Conservation (phyloP, 805 yeast species). For the Cyberlindnera meyerae region DNA sequence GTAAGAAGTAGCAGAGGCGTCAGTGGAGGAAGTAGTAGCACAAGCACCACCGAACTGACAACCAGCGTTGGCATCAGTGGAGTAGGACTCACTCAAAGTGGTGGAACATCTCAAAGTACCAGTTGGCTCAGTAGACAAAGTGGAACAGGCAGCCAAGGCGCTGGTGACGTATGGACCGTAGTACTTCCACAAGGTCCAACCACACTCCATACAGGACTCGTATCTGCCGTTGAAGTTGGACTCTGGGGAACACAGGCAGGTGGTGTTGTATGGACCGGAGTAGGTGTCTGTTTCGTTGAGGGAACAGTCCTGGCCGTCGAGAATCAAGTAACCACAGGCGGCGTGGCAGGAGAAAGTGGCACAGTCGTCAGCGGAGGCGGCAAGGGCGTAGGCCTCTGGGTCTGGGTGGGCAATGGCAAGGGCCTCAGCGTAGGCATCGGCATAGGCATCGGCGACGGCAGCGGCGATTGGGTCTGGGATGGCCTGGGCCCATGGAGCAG, state of each 20-base stretch:
- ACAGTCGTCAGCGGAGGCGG: constrained; percentile 28
- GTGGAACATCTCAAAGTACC: constrained; percentile 30
- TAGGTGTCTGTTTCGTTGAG: constrained; percentile 17
- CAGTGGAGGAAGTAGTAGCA: constrained; percentile 5
- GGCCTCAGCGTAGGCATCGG: constrained; percentile 26
- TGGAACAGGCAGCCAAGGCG: constrained; percentile 30
- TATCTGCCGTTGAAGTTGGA: constrained; percentile 27
- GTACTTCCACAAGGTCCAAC: constrained; percentile 37
- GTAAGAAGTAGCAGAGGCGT: not conserved
- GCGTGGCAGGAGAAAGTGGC: constrained; percentile 32
- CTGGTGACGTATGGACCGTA: constrained; percentile 29
- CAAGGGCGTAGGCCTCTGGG: constrained; percentile 28
- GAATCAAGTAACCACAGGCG: constrained; percentile 31
- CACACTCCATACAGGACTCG: constrained; percentile 35
- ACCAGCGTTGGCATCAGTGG: constrained; percentile 17
- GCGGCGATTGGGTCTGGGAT: constrained; percentile 19
- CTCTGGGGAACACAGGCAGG: constrained; percentile 30
- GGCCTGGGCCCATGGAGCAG: constrained; percentile 23
- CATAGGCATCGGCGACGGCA: constrained; percentile 24
- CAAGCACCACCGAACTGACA: constrained; percentile 18
- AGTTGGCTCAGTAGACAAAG: constrained; percentile 32
- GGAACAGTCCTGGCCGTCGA: constrained; percentile 29
- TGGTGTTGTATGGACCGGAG: constrained; percentile 28
- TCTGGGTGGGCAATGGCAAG: constrained; percentile 28
- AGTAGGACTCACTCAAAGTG: constrained; percentile 20